Percentiles rank a stretch among this genome's conserved stretches.
phyloP scores from a whole-genome alignment of 352 stramenopile species.

The Elongisporangium prolatum region DNA sequence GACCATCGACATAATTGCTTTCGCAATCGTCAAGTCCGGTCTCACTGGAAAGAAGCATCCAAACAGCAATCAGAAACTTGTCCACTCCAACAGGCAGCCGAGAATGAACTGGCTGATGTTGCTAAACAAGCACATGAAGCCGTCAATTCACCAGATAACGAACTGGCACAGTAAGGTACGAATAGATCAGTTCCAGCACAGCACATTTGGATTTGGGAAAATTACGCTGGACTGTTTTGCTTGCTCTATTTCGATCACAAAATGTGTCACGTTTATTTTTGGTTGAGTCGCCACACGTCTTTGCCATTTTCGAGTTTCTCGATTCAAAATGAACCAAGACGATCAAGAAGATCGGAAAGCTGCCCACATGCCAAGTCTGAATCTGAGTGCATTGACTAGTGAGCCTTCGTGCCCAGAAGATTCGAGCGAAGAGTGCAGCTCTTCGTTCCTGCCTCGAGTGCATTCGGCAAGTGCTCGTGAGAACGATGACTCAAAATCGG shows the following conservation, averaged over 20 bases:
- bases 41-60: conserved; percentile 24
- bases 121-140: not conserved
- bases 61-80: not conserved
- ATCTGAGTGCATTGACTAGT: not conserved
- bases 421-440: not conserved
- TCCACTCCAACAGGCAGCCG: not conserved
- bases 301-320: not conserved
- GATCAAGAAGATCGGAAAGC: not conserved
- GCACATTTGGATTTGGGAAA: no score
- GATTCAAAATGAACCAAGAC: not conserved
- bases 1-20: conserved; percentile 57
- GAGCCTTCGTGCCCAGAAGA: not conserved
- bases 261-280: not conserved
- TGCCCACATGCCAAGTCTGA: not conserved
- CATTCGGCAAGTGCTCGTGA: not conserved
- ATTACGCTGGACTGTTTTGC: no score
- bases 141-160: not conserved
- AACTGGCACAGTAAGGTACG: not conserved
- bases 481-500: not conserved
- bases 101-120: not conserved
- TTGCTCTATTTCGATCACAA: not conserved
- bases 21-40: conserved; percentile 30
- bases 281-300: not conserved
- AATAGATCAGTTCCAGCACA: not conserved
- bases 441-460: not conserved